phyloP scores from a whole-genome alignment of 2,329 filamentous ascomycete genomes.

The Penicillium polonicum region DNA sequence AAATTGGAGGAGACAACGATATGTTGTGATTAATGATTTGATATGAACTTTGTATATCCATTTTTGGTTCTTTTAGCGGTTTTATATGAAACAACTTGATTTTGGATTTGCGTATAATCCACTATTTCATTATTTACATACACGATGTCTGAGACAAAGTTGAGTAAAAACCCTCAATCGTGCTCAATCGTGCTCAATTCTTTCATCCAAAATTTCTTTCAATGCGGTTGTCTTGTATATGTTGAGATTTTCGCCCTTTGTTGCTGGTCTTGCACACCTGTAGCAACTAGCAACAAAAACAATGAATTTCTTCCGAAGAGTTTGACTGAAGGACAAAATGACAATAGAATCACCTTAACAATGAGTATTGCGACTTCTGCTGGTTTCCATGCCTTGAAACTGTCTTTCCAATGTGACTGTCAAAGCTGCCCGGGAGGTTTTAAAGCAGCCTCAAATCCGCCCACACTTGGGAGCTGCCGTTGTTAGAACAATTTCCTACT shows the following conservation, averaged over 20 bases:
- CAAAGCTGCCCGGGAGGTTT: not conserved
- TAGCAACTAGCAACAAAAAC: not conserved
- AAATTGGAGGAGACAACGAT: conserved; percentile 21
- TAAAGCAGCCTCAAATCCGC: not conserved
- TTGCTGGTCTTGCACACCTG: not conserved
- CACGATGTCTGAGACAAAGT: not conserved
- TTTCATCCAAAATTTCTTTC: not conserved
- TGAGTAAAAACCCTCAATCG: not conserved
- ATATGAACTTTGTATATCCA: not conserved
- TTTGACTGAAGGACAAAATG: not conserved
- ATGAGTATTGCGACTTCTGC: not conserved
- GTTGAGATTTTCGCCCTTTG: not conserved
- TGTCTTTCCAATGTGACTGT: not conserved
- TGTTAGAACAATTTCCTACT: not conserved
- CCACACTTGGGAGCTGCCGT: not conserved
- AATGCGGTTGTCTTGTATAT: not conserved
- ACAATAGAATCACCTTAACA: too few species aligned
- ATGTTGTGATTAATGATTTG: conserved; percentile 16
- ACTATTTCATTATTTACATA: not conserved
- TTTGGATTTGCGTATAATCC: not conserved
- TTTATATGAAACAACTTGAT: not conserved
- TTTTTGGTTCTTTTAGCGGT: not conserved
- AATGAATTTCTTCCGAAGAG: not conserved
- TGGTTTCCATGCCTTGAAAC: not conserved
- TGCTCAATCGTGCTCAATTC: not conserved